Conservation (phyloP, 2,329 filamentous ascomycete species). For the Pestalotiopsis sp. region DNA sequence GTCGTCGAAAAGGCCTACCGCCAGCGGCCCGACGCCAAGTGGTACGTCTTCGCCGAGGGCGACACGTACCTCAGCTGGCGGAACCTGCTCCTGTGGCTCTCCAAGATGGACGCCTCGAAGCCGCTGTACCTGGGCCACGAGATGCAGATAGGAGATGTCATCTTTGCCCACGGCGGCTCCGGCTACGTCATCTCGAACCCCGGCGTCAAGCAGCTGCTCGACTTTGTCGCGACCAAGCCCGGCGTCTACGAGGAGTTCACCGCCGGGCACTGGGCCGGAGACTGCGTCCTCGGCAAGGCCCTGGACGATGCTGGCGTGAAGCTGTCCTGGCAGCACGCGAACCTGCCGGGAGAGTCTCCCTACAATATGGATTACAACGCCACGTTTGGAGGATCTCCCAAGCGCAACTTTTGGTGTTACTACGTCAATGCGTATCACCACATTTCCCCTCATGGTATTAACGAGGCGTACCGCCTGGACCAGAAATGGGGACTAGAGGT, state of each 20-base stretch:
- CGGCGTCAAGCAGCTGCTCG: conserved; percentile 44
- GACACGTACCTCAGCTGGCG: conserved; percentile 59
- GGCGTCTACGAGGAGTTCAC: conserved; percentile 46
- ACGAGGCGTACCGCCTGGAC: conserved; percentile 46
- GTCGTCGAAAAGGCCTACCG: conserved; percentile 49
- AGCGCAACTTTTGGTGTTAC: conserved; percentile 49
- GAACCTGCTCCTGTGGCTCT: conserved; percentile 55
- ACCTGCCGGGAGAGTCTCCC: conserved; percentile 39
- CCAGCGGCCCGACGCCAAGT: conserved; percentile 48
- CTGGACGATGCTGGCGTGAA: conserved; percentile 45
- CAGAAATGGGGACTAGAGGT: conserved; percentile 33
- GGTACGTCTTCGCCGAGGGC: conserved; percentile 62
- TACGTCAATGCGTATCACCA: conserved; percentile 51
- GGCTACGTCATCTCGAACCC: conserved; percentile 53
- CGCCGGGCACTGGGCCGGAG: conserved; percentile 47
- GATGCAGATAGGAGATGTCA: conserved; percentile 49
- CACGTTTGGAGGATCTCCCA: conserved; percentile 36
- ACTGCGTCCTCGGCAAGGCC: conserved; percentile 50
- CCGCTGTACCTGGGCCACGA: conserved; percentile 56
- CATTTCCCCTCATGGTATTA: conserved; percentile 41
- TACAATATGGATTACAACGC: conserved; percentile 43
- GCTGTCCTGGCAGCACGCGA: conserved; percentile 48
- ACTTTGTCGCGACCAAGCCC: conserved; percentile 41
- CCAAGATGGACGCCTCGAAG: conserved; percentile 47
- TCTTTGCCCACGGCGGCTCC: conserved; percentile 56